Evolutionary conservation across 495 filamentous ascomycete species (phyloP), one percentile per base, ranked within the genome.

Genomic region (Hypoxylon fuscum): DNA sequence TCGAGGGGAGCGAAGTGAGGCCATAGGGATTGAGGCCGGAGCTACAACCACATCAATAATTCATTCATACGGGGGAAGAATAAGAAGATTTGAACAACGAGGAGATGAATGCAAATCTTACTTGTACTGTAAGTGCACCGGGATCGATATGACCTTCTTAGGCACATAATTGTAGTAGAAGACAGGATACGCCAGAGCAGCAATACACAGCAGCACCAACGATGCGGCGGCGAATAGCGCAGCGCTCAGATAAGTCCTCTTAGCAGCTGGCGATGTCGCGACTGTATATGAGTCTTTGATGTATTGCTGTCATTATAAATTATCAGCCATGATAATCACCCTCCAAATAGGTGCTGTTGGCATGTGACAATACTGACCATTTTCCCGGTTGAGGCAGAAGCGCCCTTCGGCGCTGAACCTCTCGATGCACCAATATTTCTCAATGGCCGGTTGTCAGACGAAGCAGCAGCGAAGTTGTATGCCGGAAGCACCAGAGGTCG

Each of bases 131-230:
- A 97, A 71, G 76, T 96, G 86, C 6, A 96, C 79, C 12, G 86
- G 79, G 29, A 88, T 81, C 20, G 85, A 80, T 47, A 85, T 77
- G 25, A 80, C 69, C 32, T 89, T 79, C 44, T 89, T 86, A 0
- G 95, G 95, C 27, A 98, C 86, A 72, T 90, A 92, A 58, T 84
- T 83, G 70, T 85, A 81, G 78, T 97, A 97, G 72, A 97, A 95
- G 7, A 90, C 66, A 14, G 81, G 76, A 70, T 96, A 96, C 5
- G 87, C 87, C 18, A 88, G 48, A 1, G 81, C 77, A 1, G 92
- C 87, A 17, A 91, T 71, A 15, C 76, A 82, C 23, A 90, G 71
- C 35, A 97, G 81, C 31, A 83, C 64, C 6, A 84, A 23, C 10
- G 82, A 84, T 1, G 87, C 81, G 21, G 77, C 67, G 46, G 84